These are phyloP conservation scores for Retiboletus fuscus DNA, from an alignment of 1,284 basidiomycete species.

Conservation along the genomic window DNA sequence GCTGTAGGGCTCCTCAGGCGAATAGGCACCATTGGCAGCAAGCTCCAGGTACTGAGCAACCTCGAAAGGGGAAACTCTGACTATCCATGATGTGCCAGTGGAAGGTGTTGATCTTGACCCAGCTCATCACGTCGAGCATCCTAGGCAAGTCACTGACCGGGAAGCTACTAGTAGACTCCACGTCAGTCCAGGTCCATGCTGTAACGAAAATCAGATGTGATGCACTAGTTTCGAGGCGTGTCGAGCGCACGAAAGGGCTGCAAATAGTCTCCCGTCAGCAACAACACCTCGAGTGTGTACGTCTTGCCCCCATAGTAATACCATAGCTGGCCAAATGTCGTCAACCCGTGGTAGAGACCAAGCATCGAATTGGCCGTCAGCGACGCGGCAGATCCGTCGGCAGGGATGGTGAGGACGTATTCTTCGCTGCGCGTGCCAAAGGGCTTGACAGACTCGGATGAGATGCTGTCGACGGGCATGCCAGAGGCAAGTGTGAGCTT, in stretches of 20 bases:
- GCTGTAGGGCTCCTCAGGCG: slow-evolving; percentile 64
- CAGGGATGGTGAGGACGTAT: slow-evolving; percentile 74
- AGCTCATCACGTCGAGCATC: slow-evolving; percentile 88
- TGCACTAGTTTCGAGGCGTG: slow-evolving; percentile 74
- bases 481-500: slow-evolving; percentile 56
- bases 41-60: slow-evolving; percentile 69
- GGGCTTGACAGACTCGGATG: slow-evolving; percentile 65
- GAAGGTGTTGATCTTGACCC: slow-evolving; percentile 79
- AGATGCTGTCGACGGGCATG: slow-evolving; percentile 55
- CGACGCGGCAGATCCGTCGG: slow-evolving; percentile 67
- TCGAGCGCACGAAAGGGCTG: slow-evolving; percentile 88
- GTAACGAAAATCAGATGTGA: slow-evolving; percentile 2
- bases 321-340: slow-evolving; percentile 86
- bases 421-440: slow-evolving; percentile 71
- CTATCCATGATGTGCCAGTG: slow-evolving; percentile 82
- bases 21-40: slow-evolving; percentile 73
- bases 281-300: slow-evolving; percentile 61
- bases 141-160: slow-evolving; percentile 74
- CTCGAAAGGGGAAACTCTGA: slow-evolving; percentile 77
- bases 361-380: slow-evolving; percentile 79
- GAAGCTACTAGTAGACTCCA: slow-evolving; percentile 64
- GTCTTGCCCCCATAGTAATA: slow-evolving; percentile 63
- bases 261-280: slow-evolving; percentile 20
- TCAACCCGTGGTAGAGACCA: slow-evolving; percentile 83
- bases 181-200: background rate